These are phyloP conservation scores for Gossypium lobatum DNA, from an alignment of 441 rosid genomes.

Conservation along the genomic window DNA sequence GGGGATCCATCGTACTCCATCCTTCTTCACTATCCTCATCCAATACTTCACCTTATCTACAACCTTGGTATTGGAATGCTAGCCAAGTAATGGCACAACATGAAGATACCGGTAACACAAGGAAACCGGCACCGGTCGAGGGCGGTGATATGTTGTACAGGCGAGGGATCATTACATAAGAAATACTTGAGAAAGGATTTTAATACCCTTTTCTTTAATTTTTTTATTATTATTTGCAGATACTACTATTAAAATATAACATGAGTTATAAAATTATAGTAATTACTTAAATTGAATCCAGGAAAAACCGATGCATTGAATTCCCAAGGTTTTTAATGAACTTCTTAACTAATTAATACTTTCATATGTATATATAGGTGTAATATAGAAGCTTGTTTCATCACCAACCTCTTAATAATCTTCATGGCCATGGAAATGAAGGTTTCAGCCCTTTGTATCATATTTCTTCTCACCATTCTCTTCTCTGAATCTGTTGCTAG, in stretches of 20 bases:
- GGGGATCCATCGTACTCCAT: slow-evolving; percentile 64
- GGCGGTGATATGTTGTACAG: slow-evolving; percentile 74
- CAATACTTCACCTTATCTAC: slow-evolving; percentile 33
- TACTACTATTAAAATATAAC: too few species aligned
- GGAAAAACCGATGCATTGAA: too few species aligned
- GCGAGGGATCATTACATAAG: slow-evolving; percentile 43
- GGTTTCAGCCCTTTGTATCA: neutral
- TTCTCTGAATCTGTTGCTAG: slow-evolving; percentile 2
- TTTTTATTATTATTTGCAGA: too few species aligned
- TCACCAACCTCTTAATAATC: neutral
- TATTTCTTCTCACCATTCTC: neutral
- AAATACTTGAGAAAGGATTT: slow-evolving; percentile 7
- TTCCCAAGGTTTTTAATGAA: too few species aligned
- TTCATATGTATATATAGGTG: neutral
- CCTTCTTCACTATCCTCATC: slow-evolving; percentile 29
- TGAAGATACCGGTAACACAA: slow-evolving; percentile 22
- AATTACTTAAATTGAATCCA: too few species aligned
- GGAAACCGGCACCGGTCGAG: slow-evolving; percentile 58
- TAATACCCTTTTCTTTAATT: neutral
- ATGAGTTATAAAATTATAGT: too few species aligned
- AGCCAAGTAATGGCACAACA: slow-evolving; percentile 34
- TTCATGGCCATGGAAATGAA: neutral
- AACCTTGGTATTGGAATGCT: slow-evolving; percentile 76
- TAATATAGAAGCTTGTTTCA: neutral
- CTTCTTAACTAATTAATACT: neutral